phyloP scores from a whole-genome alignment of 371 early-diverging fungal genomes.

The Saksenaea oblongispora region DNA sequence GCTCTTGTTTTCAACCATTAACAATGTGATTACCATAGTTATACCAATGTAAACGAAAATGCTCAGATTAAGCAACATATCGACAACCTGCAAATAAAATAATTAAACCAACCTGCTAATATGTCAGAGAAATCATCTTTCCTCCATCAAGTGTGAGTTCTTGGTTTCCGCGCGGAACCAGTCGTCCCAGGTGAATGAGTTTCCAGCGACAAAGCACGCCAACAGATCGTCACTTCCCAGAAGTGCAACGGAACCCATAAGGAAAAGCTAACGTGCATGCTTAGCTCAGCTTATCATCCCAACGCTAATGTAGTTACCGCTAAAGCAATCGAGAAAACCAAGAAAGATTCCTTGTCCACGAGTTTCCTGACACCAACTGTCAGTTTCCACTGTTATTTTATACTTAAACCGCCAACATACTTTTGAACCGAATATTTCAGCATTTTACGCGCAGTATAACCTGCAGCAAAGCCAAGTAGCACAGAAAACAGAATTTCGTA shows the following conservation, averaged over 20 bases:
- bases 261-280: constrained; percentile 53
- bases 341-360: constrained; percentile 92
- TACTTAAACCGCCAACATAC: constrained; percentile 4
- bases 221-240: constrained; percentile 90
- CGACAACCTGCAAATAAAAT: constrained; percentile 53
- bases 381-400: background rate
- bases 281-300: background rate
- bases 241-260: constrained; percentile 76
- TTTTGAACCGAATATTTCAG: constrained; percentile 68
- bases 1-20: too few species aligned
- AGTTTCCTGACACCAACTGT: constrained; percentile 34
- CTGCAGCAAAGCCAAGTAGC: constrained; percentile 80
- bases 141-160: constrained; percentile 82
- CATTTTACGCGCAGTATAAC: constrained; percentile 68
- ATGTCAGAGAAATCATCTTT: background rate
- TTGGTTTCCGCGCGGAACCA: constrained; percentile 85
- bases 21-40: constrained; percentile 53
- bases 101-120: background rate
- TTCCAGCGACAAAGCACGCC: constrained; percentile 90
- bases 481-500: constrained; percentile 78
- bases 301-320: constrained; percentile 50
- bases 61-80: constrained; percentile 82
- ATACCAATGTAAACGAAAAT: constrained; percentile 94
- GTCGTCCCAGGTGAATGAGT: constrained; percentile 86
- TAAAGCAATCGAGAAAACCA: constrained; percentile 85